Evolutionary conservation across 805 yeast genomes (phyloP).

Genomic region (Saturnispora mendoncae): DNA sequence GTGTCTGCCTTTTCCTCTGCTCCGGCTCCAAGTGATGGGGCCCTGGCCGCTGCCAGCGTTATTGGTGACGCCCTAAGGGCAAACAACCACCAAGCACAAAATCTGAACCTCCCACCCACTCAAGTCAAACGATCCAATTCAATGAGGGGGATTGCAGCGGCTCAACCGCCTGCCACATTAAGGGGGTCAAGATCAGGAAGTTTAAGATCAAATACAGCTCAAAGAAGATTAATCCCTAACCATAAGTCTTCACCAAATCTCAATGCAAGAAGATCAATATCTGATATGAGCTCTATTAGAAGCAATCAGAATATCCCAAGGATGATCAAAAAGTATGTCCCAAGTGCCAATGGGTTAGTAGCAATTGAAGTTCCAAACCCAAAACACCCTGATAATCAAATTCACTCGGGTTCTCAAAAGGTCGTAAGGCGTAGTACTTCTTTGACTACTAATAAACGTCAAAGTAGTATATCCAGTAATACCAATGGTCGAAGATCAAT

Average conservation of each 20-base stretch:
- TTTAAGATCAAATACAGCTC: slow-evolving; percentile 8
- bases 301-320: slow-evolving; percentile 23
- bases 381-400: slow-evolving; percentile 11
- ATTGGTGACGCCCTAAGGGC: slow-evolving; percentile 41
- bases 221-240: slow-evolving; percentile 8
- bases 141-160: slow-evolving; percentile 14
- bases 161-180: slow-evolving; percentile 12
- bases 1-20: slow-evolving; percentile 16
- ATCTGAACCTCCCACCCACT: slow-evolving; percentile 27
- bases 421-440: slow-evolving; percentile 2
- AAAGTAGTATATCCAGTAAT: neutral
- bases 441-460: neutral
- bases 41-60: slow-evolving; percentile 56
- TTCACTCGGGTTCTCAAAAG: no score
- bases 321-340: slow-evolving; percentile 61
- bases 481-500: slow-evolving; percentile 6
- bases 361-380: slow-evolving; percentile 58
- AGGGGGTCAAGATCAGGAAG: slow-evolving; percentile 16
- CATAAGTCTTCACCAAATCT: slow-evolving; percentile 13
- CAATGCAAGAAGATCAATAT: slow-evolving; percentile 13
- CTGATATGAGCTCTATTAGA: slow-evolving; percentile 9
- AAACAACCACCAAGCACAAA: slow-evolving; percentile 24
- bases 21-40: slow-evolving; percentile 35
- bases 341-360: slow-evolving; percentile 64
- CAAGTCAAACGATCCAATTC: slow-evolving; percentile 22